Evolutionary conservation across 805 yeast species (phyloP), one percentile per base, ranked within the genome.

Genomic region (Spathaspora hagerdaliae): DNA sequence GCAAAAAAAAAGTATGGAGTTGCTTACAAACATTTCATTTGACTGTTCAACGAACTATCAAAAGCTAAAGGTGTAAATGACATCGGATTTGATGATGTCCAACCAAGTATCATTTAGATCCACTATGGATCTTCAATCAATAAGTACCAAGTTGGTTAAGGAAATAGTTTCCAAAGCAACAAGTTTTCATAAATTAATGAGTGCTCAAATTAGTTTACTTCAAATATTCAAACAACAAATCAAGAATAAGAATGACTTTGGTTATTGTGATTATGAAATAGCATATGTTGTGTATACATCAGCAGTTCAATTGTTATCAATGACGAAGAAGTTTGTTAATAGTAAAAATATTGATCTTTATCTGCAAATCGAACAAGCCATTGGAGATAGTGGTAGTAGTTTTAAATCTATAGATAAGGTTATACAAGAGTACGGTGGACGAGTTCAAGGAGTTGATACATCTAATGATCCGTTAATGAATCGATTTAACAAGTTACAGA

Each of bases 251-350:
- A 54, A 58, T 3, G 51, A 44, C 24, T 32, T 62, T n/a, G 64
- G 66, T 1, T 60, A 59, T 42, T 71, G 75, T 48, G 75, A 71
- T 48, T 61, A 57, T 49, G 73, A 67, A 46, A 41, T 67, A 42
- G 69, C 72, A 2, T 65, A 58, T 45, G 54, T 71, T 1, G 51
- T 62, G 43, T 65, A 54, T 38, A 36, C 41, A 6, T 38, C 51
- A 6, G 57, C 59, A 2, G 36, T 35, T 27, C 42, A 45, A 33
- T 43, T 61, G 12, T 51, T 46, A 40, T 44, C 43, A 7, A 13
- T 36, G 5, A 38, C 43, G 27, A 35, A 43, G 32, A 41, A 35
- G 13, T 47, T 38, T 3, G 43, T 37, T 1, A 38, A 49, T 24
- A 46, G 31, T 1, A 54, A 55, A 31, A 48, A 52, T n/a, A 36